Evolutionary conservation across 2,329 filamentous ascomycete species (phyloP), one percentile per base, ranked within the genome.

Genomic region (Chrysoporthe puriensis): DNA sequence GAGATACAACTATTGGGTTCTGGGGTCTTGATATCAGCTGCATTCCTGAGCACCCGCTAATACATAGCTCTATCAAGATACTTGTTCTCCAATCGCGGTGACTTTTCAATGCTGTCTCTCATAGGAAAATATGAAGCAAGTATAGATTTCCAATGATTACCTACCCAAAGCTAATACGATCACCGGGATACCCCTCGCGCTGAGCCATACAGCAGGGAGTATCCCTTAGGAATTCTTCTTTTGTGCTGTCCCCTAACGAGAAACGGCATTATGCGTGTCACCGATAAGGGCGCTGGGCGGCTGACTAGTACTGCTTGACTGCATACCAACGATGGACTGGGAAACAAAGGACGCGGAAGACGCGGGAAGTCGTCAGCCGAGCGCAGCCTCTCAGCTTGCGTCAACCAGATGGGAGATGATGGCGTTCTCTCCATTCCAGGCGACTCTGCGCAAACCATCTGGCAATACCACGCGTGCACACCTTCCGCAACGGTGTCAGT

Each of bases 331-430:
- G 50, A 14, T 26, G 50, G 50, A 16, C 11, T 21, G 21, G 50
- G 50, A 34, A 57, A 57, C 54, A 57, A 40, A 57, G 54, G 40
- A 57, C 34, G 18, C 54, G 54, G 32, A 40, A 57, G 16, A 21
- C 14, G 32, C 54, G 54, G 54, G 14, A 57, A 40, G 7, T 11
- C 54, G 18, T 9, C 13, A 40, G 34, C 54, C 34, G 14, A 14
- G 34, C 40, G 54, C 34, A 57, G 34, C 54, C 18, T 14, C 14
- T 2, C 14, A 57, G 32, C 32, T 40, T 57, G 54, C 54, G 34
- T 57, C 54, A 40, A 57, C 34, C 16, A 2, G 54, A 21, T 16
- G 32, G 34, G 34, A 16, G 9, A 40, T n/a, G 34, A 40, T 40
- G 54, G 32, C 40, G 54, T 16, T 54, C 32, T 26, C 36, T 14